Conservation (phyloP, 805 yeast genomes). For the Zygotorulaspora chibaensis region DNA sequence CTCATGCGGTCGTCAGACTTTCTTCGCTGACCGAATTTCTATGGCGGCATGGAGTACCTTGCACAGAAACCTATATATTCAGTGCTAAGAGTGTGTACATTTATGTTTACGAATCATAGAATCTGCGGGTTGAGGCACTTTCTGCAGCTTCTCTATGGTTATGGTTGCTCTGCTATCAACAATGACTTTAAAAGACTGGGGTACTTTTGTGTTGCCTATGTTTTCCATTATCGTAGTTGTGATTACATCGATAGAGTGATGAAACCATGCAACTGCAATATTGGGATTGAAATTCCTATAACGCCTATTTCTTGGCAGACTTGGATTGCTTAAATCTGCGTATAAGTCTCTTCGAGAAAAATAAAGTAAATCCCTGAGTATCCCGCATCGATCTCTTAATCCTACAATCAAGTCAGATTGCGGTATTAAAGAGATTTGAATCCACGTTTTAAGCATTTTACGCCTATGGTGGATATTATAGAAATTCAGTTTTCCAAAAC, state of each 20-base stretch:
- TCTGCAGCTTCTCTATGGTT: conserved; percentile 7
- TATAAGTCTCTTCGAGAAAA: conserved; percentile 22
- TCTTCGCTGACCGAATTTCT: too few relatives aligned
- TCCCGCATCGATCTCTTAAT: conserved; percentile 25
- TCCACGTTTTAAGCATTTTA: conserved; percentile 33
- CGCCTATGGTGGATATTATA: conserved; percentile 24
- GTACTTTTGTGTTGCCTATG: conserved; percentile 1
- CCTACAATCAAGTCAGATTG: conserved; percentile 32
- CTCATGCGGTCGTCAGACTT: too few relatives aligned
- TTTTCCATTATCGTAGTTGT: conserved; percentile 11
- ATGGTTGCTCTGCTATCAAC: conserved; percentile 16
- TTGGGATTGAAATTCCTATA: conserved; percentile 25
- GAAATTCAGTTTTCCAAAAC: conserved; percentile 24
- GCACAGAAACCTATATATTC: too few relatives aligned
- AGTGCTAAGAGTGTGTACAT: background rate
- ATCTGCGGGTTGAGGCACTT: conserved; percentile 13
- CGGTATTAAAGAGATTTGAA: conserved; percentile 30
- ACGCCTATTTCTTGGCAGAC: conserved; percentile 12
- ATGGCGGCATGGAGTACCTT: too few relatives aligned
- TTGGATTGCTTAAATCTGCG: conserved; percentile 19
- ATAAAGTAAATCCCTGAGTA: conserved; percentile 22
- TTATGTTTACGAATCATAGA: background rate
- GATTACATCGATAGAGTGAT: conserved; percentile 21
- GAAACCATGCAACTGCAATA: conserved; percentile 29
- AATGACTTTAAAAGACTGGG: conserved; percentile 21